Base-by-base conservation (phyloP, 345 rosid genomes). In the Capsella bursapastoris region DNA sequence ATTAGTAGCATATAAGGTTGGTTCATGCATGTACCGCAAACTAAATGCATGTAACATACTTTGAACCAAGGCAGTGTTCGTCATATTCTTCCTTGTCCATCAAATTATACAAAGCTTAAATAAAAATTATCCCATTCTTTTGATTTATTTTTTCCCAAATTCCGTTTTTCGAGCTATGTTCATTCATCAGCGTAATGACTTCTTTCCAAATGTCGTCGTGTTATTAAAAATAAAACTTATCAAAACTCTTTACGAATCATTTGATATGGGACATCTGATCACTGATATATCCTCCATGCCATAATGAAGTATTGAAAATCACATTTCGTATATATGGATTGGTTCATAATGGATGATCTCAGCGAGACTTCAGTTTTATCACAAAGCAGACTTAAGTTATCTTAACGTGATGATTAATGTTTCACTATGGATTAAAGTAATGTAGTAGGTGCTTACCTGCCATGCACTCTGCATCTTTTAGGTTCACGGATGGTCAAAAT, bases 21-120 rank as follows among this genome's bases (percentile, higher is more conserved):
- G 70, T 76, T 76, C 80, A 70, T 76, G 80, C 80, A 70, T 76
- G 80, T 70, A 76, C 71, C 80, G 29, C 9, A 47, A 57, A 64
- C 66, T 64, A 77, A 47, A 70, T 76, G 60, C 67, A 64, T 64
- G 32, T 13, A 63, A 76, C 66, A 57, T 77, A 64, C 80, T 77
- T 64, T 77, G 80, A 77, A 77, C 62, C 80, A 70, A 76, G 71
- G 80, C 61, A 48, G 6, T 62, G 59, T 69, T 63, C 70, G 80
- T 69, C 79, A 56, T 28, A 76, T 57, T 64, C 58, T 53, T 56
- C 45, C 50, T 62, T 70, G 29, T 70, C 15, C 44, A 56, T 63
- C 71, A 70, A 38, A 60, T 45, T 7, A 57, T 34, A 10, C 44
- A 38, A 69, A 69, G 57, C 58, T 61, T 66, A 41, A 8, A 65